Evolutionary conservation across 2,329 filamentous ascomycete species (phyloP), one percentile per base, ranked within the genome.

Genomic region (Myriosclerotinia duriaeana): DNA sequence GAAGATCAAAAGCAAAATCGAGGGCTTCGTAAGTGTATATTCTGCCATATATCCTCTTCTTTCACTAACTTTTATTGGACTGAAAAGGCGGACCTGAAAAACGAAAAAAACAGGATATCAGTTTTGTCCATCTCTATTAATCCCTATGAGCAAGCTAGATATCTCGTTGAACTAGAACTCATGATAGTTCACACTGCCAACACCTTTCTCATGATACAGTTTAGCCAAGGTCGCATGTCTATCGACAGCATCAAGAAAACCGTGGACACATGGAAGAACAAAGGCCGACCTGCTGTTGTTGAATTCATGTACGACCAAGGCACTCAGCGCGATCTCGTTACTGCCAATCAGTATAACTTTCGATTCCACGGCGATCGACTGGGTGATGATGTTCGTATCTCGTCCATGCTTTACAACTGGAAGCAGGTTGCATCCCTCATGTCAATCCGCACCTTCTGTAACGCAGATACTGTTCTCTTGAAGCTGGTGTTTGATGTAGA

Each of bases 241-340:
- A 65, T 74, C 7, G 74, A 76, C 48, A 69, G 72, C 5, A 71
- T 76, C 46, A 76, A 74, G 66, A 75, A 73, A 65, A 72, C 69
- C 2, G 71, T 72, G n/a, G 74, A 76, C 36, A 60, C 54, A 9
- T 77, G 82, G 82, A 76, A 74, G 42, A 76, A 77, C 1, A 82
- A 81, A 66, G 81, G 82, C 59, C 76, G 81, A 14, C 79, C 80
- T 20, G 77, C 78, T 52, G 81, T 84, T 30, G 75, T 79, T 11
- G 80, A 84, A 67, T 85, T 85, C 71, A 79, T 80, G 69, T 85
- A 82, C 70, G 82, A 84, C 71, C 80, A 83, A 72, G 73, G 74
- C 26, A 84, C 81, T 11, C 83, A 85, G 70, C 77, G 78, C 14
- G 78, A 80, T 26, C 73, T 85, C 6, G 79, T 85, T 65, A 70